Percentiles rank a stretch among this genome's conserved stretches.
Evolutionary conservation across 805 yeast genomes (phyloP).

Genomic region (Hanseniaspora clermontiae): DNA sequence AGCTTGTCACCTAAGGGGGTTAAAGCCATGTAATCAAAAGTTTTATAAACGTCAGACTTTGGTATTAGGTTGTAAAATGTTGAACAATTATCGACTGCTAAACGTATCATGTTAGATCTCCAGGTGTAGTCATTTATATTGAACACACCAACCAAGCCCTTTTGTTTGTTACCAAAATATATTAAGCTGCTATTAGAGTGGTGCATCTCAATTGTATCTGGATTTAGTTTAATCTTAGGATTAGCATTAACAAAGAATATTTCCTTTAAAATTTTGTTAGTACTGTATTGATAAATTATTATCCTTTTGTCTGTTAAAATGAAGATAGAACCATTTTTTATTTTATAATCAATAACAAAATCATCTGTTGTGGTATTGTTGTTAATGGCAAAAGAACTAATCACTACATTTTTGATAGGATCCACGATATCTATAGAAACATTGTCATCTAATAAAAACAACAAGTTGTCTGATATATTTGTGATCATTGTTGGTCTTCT

Average conservation of each 20-base stretch:
- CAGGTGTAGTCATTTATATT: neutral
- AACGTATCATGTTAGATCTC: neutral
- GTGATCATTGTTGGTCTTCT: neutral
- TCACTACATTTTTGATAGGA: neutral
- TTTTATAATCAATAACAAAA: neutral
- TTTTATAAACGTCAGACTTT: neutral
- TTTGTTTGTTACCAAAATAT: neutral
- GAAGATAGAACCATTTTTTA: neutral
- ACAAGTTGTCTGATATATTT: neutral
- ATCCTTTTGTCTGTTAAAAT: constrained; percentile 7
- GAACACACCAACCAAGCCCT: neutral
- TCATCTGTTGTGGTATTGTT: constrained; percentile 3
- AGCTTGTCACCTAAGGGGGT: constrained; percentile 10
- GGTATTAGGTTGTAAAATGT: neutral
- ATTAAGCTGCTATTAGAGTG: neutral
- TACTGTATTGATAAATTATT: neutral
- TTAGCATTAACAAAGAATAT: neutral
- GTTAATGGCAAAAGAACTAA: neutral
- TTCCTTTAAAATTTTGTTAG: neutral
- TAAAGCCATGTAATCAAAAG: neutral
- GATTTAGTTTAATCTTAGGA: neutral
- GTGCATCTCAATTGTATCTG: neutral
- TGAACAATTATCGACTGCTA: neutral
- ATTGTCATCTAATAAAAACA: constrained; percentile 2
- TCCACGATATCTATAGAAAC: constrained; percentile 4